These are phyloP conservation scores for Yamadazyma taylorii DNA, from an alignment of 1,139 yeast species.

Conservation along the genomic window DNA sequence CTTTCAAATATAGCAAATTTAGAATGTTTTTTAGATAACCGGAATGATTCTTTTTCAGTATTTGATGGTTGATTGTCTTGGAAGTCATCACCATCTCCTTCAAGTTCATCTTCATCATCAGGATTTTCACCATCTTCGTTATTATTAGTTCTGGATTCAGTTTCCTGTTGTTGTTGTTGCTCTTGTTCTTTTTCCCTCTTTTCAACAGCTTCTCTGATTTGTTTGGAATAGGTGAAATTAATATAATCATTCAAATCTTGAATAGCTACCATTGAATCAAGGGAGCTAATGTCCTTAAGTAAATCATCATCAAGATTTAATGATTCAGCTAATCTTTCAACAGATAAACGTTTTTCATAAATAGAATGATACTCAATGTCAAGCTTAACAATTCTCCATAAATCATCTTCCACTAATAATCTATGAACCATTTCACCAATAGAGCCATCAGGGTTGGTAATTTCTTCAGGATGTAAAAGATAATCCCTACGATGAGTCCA, in stretches of 20 bases:
- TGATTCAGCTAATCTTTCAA: slow-evolving; percentile 56
- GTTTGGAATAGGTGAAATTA: slow-evolving; percentile 76
- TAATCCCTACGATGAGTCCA: slow-evolving; percentile 96
- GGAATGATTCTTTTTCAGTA: slow-evolving; percentile 4
- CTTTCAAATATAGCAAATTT: slow-evolving; percentile 76
- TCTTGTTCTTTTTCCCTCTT: slow-evolving; percentile 13
- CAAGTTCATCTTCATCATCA: slow-evolving; percentile 16
- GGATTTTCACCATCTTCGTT: slow-evolving; percentile 10
- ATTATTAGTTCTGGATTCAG: slow-evolving; percentile 11
- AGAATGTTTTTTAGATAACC: slow-evolving; percentile 56
- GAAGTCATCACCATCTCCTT: slow-evolving; percentile 13
- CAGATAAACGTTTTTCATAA: slow-evolving; percentile 69
- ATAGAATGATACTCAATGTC: slow-evolving; percentile 90
- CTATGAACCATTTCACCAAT: slow-evolving; percentile 47
- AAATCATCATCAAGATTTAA: slow-evolving; percentile 58
- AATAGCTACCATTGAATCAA: slow-evolving; percentile 70
- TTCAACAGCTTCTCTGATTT: slow-evolving; percentile 50
- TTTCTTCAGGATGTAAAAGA: slow-evolving; percentile 61
- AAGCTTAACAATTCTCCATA: slow-evolving; percentile 86
- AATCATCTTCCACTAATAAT: slow-evolving; percentile 74
- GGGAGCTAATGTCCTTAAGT: slow-evolving; percentile 55
- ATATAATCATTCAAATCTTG: slow-evolving; percentile 88
- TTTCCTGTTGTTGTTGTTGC: slow-evolving; percentile 18
- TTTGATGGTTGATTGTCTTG: slow-evolving; percentile 11
- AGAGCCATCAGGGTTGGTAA: slow-evolving; percentile 44